A percentile compares a stretch with the other conserved stretches of the same genome.
phyloP scores from a whole-genome alignment of 108 stramenopile genomes.

The Fragilariopsis cylindrus region DNA sequence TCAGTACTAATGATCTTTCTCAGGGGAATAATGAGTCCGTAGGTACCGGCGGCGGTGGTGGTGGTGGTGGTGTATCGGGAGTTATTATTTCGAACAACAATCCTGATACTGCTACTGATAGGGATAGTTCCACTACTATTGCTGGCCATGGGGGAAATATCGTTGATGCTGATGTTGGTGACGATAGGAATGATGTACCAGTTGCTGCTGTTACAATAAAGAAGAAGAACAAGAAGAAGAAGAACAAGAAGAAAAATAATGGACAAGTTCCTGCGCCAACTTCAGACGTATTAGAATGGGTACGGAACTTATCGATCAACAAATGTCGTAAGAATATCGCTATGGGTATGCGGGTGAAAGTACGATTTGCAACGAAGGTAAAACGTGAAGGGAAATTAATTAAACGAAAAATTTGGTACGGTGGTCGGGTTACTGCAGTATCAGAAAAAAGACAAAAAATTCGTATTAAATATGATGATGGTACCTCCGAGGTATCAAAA shows the following conservation, averaged over 20 bases:
- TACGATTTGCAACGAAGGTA: conserved; percentile 68
- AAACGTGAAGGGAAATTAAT: conserved; percentile 46
- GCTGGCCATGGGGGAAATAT: neutral
- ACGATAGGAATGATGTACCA: neutral
- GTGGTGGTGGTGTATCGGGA: neutral
- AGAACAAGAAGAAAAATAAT: conserved; percentile 22
- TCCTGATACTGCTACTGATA: neutral
- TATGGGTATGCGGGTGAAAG: conserved; percentile 64
- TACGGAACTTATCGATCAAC: conserved; percentile 31
- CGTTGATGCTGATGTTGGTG: neutral
- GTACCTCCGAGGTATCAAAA: conserved; percentile 68
- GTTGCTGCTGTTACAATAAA: neutral
- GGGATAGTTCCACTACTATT: neutral
- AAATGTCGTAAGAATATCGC: conserved; percentile 45
- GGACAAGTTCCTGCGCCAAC: conserved; percentile 58
- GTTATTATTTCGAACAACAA: neutral
- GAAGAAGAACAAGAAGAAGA: conserved; percentile 14
- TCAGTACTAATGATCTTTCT: neutral
- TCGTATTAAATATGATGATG: conserved; percentile 84
- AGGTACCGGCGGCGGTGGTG: neutral
- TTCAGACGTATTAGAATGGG: conserved; percentile 50
- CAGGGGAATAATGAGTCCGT: neutral
- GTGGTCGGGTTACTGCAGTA: conserved; percentile 57
- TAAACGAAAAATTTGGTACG: conserved; percentile 76
- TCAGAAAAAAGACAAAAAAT: conserved; percentile 58